Evolutionary conservation across 768 basidiomycete species (phyloP), one percentile per base, ranked within the genome.

Genomic region (Hygrophorus pudorinus): DNA sequence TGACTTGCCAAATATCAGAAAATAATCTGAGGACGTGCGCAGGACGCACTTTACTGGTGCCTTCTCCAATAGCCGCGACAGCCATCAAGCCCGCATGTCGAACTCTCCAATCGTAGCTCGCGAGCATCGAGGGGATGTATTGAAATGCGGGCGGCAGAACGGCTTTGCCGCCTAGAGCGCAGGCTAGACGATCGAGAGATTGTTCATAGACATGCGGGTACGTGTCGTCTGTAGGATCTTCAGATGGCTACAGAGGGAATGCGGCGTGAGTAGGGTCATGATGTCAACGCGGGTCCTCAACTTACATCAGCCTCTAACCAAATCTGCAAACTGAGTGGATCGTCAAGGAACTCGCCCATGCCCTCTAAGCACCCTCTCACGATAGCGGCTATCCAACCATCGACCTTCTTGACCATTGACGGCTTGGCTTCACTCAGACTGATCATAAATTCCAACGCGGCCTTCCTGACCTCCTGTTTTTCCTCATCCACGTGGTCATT

Each of bases 41-140:
- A 17, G 32, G 12, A 51, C 59, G 17, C 36, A 81, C 78, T 66
- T 79, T 81, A 30, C 74, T 78, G 0, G 85, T 87, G 1, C 90
- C 90, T 61, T 92, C 90, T 0, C 79, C 87, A 41, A 92, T 81
- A 0, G 82, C 76, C 0, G 86, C 86, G 45, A 94, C 83, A 0
- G 87, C 86, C 76, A 90, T 86, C 18, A 93, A 64, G 9, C 85
- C 90, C 0, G 87, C 88, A 53, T 93, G 88, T 21, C 89, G 70
- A 20, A 79, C 72, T 42, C 85, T 71, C 91, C 91, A 94, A 60
- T 91, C 85, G 48, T 80, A 81, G 44, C 75, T 80, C 0, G 73
- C 75, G 45, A 92, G 68, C 81, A 93, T 87, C 0, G 79, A 79
- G 0, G 86, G 86, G 11, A 89, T 87, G 47, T 79, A 78, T 59